These are phyloP conservation scores for Rusavskia elegans DNA, from an alignment of 495 filamentous ascomycete genomes.

Conservation along the genomic window DNA sequence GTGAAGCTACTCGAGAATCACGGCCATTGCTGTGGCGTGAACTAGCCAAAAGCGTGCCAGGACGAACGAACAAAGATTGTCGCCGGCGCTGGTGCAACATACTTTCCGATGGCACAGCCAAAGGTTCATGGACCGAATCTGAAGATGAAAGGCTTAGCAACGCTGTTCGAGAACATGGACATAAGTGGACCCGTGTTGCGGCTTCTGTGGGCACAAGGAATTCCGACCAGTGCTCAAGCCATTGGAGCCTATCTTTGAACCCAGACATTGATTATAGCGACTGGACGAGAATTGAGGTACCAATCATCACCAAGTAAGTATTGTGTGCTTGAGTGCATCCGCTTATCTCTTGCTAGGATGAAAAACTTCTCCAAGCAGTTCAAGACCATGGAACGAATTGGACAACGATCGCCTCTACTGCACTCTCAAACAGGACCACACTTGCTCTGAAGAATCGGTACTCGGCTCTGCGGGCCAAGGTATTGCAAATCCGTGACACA, in stretches of 20 bases:
- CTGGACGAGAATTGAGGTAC: conserved; percentile 3
- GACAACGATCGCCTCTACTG: background rate
- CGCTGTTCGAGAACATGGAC: conserved; percentile 11
- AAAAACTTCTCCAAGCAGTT: background rate
- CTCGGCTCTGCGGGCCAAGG: background rate
- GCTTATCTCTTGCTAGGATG: background rate
- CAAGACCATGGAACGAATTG: background rate
- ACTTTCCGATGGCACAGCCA: background rate
- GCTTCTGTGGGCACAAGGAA: conserved; percentile 1
- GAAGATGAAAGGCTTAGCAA: conserved; percentile 16
- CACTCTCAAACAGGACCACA: background rate
- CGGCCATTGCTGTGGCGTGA: conserved; percentile 4
- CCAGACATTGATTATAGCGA: conserved; percentile 5
- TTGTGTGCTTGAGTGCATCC: background rate
- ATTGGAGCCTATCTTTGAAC: conserved; percentile 5
- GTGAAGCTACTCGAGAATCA: background rate
- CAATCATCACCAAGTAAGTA: background rate
- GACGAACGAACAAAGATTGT: conserved; percentile 10
- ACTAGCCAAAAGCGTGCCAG: conserved; percentile 4
- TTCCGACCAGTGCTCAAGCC: conserved; percentile 7
- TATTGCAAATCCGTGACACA: background rate
- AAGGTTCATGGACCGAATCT: conserved; percentile 12
- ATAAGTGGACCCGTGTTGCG: background rate
- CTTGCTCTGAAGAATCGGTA: background rate
- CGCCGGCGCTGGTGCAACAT: conserved; percentile 8